A percentile compares a stretch with the other conserved stretches of the same genome.
Conservation (phyloP, 768 basidiomycete genomes). For the Leccinum subtestaceum region DNA sequence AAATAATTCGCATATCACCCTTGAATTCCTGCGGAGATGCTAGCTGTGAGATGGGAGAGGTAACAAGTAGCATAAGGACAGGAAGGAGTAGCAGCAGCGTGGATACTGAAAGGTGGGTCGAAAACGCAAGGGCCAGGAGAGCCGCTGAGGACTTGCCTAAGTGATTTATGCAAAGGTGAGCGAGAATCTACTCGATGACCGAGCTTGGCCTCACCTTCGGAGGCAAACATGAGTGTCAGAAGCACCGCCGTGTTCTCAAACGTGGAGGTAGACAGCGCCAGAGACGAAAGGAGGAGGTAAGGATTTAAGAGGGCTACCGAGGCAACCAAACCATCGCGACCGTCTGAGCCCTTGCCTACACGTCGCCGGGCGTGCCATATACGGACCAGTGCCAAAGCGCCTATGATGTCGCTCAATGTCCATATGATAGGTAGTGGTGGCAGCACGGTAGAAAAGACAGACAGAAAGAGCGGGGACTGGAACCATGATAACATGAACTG, state of each 20-base stretch:
- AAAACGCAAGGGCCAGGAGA: conserved; percentile 66
- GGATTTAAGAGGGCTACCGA: conserved; percentile 83
- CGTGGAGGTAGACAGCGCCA: conserved; percentile 79
- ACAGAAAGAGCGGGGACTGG: conserved; percentile 80
- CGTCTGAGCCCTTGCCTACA: conserved; percentile 35
- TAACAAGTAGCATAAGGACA: conserved; percentile 59
- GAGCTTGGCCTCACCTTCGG: conserved; percentile 47
- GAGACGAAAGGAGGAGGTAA: conserved; percentile 74
- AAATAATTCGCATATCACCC: conserved; percentile 6
- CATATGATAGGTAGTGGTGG: conserved; percentile 64
- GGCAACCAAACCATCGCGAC: conserved; percentile 61
- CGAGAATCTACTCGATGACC: background rate
- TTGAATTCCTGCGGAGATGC: conserved; percentile 50
- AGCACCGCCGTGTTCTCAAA: conserved; percentile 77
- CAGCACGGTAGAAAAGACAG: conserved; percentile 68
- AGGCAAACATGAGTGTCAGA: conserved; percentile 65
- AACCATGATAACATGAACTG: background rate
- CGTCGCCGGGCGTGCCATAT: conserved; percentile 68
- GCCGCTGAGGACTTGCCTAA: conserved; percentile 58
- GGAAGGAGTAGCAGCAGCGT: conserved; percentile 67
- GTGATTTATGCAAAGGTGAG: background rate
- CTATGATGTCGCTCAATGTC: conserved; percentile 63
- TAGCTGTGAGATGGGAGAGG: conserved; percentile 62
- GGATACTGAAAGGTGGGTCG: conserved; percentile 71
- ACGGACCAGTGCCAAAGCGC: conserved; percentile 63